Percentiles rank a stretch among this genome's conserved stretches.
phyloP scores from a whole-genome alignment of 495 filamentous ascomycete species.

The Daldinia concentrica region DNA sequence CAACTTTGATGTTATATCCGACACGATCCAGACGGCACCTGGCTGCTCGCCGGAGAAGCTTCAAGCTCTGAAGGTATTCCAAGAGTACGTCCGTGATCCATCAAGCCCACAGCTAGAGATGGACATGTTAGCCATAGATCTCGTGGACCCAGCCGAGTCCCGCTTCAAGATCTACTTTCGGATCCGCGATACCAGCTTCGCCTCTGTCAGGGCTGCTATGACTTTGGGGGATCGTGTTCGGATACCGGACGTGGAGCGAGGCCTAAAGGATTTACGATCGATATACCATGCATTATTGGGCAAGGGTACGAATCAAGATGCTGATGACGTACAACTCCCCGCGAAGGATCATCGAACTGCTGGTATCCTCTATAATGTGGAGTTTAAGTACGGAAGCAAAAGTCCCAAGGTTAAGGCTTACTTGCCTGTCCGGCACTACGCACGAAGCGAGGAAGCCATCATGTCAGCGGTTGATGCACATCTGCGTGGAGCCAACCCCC shows the following conservation, averaged over 20 bases:
- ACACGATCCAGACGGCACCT: neutral
- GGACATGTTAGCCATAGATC: conserved; percentile 13
- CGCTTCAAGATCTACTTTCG: conserved; percentile 18
- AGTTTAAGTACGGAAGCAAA: conserved; percentile 3
- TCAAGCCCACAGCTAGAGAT: neutral
- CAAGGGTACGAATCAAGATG: neutral
- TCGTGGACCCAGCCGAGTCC: neutral
- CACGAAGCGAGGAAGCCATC: neutral
- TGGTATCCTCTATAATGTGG: conserved; percentile 16
- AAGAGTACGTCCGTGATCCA: neutral
- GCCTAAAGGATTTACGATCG: neutral
- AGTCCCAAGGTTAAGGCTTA: conserved; percentile 6
- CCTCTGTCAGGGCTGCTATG: conserved; percentile 1
- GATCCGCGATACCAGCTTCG: neutral
- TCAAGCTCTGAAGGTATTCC: neutral
- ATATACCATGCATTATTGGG: neutral
- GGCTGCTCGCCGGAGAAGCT: neutral
- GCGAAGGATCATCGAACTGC: conserved; percentile 7
- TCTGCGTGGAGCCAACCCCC: neutral
- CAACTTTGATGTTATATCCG: neutral
- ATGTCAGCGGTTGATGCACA: neutral
- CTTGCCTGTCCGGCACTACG: conserved; percentile 15
- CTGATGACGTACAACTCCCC: neutral
- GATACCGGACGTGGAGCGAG: neutral
- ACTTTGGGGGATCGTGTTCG: neutral